These are phyloP conservation scores for Earliella scabrosa DNA, from an alignment of 1,284 basidiomycete genomes.

Conservation along the genomic window DNA sequence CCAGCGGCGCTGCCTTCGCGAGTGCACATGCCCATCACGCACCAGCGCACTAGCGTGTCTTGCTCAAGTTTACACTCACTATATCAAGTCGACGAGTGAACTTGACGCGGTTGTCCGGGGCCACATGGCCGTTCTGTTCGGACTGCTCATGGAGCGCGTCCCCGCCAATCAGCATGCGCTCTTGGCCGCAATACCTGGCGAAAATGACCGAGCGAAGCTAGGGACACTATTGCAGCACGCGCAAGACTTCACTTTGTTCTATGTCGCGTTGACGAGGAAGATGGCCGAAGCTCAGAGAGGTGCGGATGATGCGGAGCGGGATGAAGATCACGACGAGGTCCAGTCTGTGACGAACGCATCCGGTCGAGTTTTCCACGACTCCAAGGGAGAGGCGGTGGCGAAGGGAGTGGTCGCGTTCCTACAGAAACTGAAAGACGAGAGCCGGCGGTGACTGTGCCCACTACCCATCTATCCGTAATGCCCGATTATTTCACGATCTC, in stretches of 20 bases:
- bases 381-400: slow-evolving; percentile 48
- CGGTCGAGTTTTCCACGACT: slow-evolving; percentile 31
- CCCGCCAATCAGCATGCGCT: slow-evolving; percentile 48
- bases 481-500: neutral
- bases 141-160: slow-evolving; percentile 61
- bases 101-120: slow-evolving; percentile 55
- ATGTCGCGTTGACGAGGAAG: slow-evolving; percentile 42
- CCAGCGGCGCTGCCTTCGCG: slow-evolving; percentile 47
- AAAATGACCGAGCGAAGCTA: slow-evolving; percentile 42
- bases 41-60: slow-evolving; percentile 52
- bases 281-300: slow-evolving; percentile 35
- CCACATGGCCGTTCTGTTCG: slow-evolving; percentile 73
- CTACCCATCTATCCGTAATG: neutral
- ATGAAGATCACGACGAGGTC: slow-evolving; percentile 29
- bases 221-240: slow-evolving; percentile 55
- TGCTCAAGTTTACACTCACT: slow-evolving; percentile 44
- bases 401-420: slow-evolving; percentile 56
- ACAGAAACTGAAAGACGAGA: slow-evolving; percentile 36
- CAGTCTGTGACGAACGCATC: slow-evolving; percentile 15
- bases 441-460: too few relatives aligned
- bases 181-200: slow-evolving; percentile 46
- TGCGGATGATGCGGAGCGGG: slow-evolving; percentile 26
- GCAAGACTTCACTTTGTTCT: slow-evolving; percentile 60
- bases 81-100: slow-evolving; percentile 33
- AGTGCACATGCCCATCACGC: slow-evolving; percentile 52